Base-by-base conservation (phyloP, 169 alveolate species). In the Cystoisospora suis region DNA sequence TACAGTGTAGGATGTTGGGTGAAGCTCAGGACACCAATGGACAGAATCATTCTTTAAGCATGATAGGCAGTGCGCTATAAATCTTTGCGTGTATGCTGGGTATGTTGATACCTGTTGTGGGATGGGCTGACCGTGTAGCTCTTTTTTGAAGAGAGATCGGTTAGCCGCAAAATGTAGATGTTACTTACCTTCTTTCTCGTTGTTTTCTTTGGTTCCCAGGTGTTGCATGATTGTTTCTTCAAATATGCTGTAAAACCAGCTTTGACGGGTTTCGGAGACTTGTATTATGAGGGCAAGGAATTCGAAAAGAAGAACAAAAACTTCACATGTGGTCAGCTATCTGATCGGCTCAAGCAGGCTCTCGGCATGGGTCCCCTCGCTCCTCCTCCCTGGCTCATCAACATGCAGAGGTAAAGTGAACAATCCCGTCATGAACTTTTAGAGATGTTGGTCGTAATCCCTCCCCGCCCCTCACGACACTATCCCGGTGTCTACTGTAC, bases 211-310 rank as follows among this genome's bases (percentile, higher is more conserved):
- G 4, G 6, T 15, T 56, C 42, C 42, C 95, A 96, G 95, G 97
- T 98, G 40, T 97, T 99, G 4, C 99, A 98, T 95, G 99, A 98
- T 96, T 99, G 99, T 0, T 99, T 99, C 96, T 99, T 99, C 94
- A 97, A 98, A 95, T 94, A 98, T 94, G 98, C 99, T 91, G 97
- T 98, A 34, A 98, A 98, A 93, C 99, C 99, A n/a, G 92, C 95
- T 85, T 93, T 98, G 86, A 98, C 99, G 12, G 95, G 95, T 87
- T 98, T 97, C 94, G 99, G 99, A 17, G 99, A 99, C 91, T 92
- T 98, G 75, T 89, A 89, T 89, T 98, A 96, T 93, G 99, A 98
- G 94, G 99, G 99, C 38, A 99, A 99, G 93, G 99, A 99, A 94
- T 95, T 96, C 94, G 99, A 97, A 86, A 94, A 97, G 75, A 95